These are phyloP conservation scores for Magnolia sinica DNA, from an alignment of 164 flowering plant species.

Conservation along the genomic window DNA sequence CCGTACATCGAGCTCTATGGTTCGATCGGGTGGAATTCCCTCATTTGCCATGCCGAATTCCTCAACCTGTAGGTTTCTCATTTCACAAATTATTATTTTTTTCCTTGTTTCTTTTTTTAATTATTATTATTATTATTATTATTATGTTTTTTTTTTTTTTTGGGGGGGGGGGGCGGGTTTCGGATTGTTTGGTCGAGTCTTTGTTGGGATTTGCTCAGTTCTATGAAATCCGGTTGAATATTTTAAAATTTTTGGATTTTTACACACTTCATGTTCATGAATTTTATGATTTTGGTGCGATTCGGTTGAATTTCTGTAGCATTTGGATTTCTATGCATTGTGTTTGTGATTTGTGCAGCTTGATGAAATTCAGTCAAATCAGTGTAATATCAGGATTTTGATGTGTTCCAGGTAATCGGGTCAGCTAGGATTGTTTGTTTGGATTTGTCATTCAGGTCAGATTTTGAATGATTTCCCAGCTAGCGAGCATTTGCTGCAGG, in stretches of 20 bases:
- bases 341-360: background rate
- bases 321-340: background rate
- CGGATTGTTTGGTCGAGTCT: background rate
- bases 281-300: background rate
- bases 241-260: background rate
- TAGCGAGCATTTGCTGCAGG: background rate
- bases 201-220: background rate
- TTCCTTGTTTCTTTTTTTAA: background rate
- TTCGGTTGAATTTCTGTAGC: background rate
- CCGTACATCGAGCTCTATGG: slow-evolving; percentile 65
- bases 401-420: background rate
- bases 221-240: background rate
- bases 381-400: background rate
- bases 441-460: background rate
- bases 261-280: background rate
- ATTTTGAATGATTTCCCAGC: background rate
- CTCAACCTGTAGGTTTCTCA: slow-evolving; percentile 51
- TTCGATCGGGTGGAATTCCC: slow-evolving; percentile 88
- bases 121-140: background rate
- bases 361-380: background rate
- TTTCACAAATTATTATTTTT: too few relatives aligned
- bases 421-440: background rate
- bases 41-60: slow-evolving; percentile 81
- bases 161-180: too few relatives aligned
- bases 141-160: too few relatives aligned